phyloP scores from a whole-genome alignment of 169 alveolate species.

The Besnoitia besnoiti region DNA sequence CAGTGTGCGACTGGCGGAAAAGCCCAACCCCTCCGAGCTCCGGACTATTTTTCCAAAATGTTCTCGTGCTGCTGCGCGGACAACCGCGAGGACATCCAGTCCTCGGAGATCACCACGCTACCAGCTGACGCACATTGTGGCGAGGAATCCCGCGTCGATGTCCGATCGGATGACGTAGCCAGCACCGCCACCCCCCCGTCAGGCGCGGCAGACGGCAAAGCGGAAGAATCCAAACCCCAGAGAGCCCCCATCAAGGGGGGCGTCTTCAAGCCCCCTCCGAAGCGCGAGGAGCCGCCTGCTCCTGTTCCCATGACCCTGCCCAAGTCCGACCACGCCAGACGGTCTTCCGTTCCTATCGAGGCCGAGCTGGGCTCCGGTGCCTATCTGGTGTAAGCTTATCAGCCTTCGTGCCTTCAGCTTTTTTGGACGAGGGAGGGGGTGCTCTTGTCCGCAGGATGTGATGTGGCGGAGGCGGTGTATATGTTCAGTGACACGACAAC shows the following conservation, averaged over 20 bases:
- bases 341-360: slow-evolving; percentile 18
- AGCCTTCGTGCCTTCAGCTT: no score
- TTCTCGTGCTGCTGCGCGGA: slow-evolving; percentile 27
- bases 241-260: slow-evolving; percentile 41
- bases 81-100: neutral
- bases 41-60: neutral
- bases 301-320: slow-evolving; percentile 14
- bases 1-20: no score
- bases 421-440: neutral
- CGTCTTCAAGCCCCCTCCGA: slow-evolving; percentile 37
- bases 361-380: slow-evolving; percentile 12
- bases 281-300: slow-evolving; percentile 5
- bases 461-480: neutral
- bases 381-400: slow-evolving; percentile 30
- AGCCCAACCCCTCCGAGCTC: no score
- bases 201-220: neutral
- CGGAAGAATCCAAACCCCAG: neutral
- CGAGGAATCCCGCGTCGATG: neutral
- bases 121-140: neutral
- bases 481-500: neutral
- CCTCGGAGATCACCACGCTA: neutral
- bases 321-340: neutral
- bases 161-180: neutral
- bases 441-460: neutral
- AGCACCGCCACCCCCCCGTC: neutral